Conservation (phyloP, 2,329 filamentous ascomycete species). For the Nemania serpens region DNA sequence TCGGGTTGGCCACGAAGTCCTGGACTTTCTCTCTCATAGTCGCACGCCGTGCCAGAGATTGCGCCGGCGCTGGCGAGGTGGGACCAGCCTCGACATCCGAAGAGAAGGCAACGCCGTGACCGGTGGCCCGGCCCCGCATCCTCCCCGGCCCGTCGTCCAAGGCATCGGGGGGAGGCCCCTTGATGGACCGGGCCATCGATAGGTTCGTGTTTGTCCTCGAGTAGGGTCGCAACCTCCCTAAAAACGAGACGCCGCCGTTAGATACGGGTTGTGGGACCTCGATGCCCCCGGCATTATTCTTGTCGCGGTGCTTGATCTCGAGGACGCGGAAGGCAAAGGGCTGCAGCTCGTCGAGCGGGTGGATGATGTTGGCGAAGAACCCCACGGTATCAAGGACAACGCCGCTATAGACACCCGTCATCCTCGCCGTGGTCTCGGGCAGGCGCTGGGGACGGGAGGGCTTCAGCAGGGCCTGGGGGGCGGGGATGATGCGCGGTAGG, state of each 20-base stretch:
- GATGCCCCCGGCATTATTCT: slow-evolving; percentile 33
- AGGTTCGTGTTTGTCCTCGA: slow-evolving; percentile 23
- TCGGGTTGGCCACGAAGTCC: slow-evolving; percentile 50
- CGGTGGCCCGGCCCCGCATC: slow-evolving; percentile 20
- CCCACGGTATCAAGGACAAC: slow-evolving; percentile 59
- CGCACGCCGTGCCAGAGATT: slow-evolving; percentile 38
- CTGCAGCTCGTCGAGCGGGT: slow-evolving; percentile 55
- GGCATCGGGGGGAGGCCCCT: slow-evolving; percentile 25
- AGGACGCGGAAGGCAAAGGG: slow-evolving; percentile 55
- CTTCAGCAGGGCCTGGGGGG: slow-evolving; percentile 65
- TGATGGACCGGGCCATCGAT: slow-evolving; percentile 22
- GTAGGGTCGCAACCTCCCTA: slow-evolving; percentile 10
- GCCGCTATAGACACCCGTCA: slow-evolving; percentile 64
- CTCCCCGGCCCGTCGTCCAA: slow-evolving; percentile 16
- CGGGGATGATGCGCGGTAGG: slow-evolving; percentile 64
- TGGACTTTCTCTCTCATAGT: slow-evolving; percentile 49
- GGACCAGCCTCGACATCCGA: slow-evolving; percentile 35
- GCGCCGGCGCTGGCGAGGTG: slow-evolving; percentile 15
- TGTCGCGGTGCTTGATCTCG: slow-evolving; percentile 52
- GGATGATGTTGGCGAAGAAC: slow-evolving; percentile 66
- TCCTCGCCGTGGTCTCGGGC: slow-evolving; percentile 58
- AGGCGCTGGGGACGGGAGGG: slow-evolving; percentile 59
- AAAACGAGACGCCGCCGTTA: slow-evolving; percentile 22
- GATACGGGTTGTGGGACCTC: slow-evolving; percentile 24
- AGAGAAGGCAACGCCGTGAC: slow-evolving; percentile 24